phyloP scores from a whole-genome alignment of 305 asterid genomes.

The Fraxinus xanthoxyloides region DNA sequence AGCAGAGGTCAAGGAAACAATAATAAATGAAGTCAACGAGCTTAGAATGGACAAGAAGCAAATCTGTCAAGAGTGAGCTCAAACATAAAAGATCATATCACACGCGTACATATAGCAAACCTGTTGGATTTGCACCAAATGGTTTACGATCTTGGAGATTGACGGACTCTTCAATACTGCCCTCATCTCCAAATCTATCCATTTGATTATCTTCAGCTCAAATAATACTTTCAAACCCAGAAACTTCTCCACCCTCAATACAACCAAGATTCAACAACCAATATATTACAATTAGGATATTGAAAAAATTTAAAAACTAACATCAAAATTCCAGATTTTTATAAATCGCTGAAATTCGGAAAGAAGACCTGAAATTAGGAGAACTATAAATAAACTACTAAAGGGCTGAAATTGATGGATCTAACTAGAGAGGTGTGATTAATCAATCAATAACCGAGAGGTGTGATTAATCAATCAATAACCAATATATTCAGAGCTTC shows the following conservation, averaged over 20 bases:
- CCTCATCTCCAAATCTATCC: slow-evolving; percentile 71
- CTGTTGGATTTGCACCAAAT: slow-evolving; percentile 66
- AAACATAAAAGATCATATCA: neutral
- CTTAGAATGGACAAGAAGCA: neutral
- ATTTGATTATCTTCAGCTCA: slow-evolving; percentile 33
- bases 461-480: slow-evolving; percentile 9
- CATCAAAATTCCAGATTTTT: slow-evolving; percentile 2
- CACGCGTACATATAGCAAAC: slow-evolving; percentile 28
- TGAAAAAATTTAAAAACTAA: neutral
- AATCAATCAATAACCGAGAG: slow-evolving; percentile 7
- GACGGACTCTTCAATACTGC: slow-evolving; percentile 35
- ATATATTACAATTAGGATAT: slow-evolving; percentile 1
- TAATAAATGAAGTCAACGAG: slow-evolving; percentile 11
- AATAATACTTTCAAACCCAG: slow-evolving; percentile 22
- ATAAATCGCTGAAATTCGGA: slow-evolving; percentile 14
- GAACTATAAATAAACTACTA: neutral
- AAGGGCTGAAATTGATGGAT: slow-evolving; percentile 20
- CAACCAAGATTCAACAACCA: slow-evolving; percentile 14
- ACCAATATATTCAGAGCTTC: slow-evolving; percentile 19
- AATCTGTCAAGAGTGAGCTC: slow-evolving; percentile 25
- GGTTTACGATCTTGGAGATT: slow-evolving; percentile 50
- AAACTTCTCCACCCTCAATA: slow-evolving; percentile 2
- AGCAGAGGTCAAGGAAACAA: neutral
- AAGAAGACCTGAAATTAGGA: neutral
- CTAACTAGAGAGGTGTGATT: slow-evolving; percentile 12